phyloP scores from a whole-genome alignment of 2,329 filamentous ascomycete genomes.

The Botryosphaeria dothidea region DNA sequence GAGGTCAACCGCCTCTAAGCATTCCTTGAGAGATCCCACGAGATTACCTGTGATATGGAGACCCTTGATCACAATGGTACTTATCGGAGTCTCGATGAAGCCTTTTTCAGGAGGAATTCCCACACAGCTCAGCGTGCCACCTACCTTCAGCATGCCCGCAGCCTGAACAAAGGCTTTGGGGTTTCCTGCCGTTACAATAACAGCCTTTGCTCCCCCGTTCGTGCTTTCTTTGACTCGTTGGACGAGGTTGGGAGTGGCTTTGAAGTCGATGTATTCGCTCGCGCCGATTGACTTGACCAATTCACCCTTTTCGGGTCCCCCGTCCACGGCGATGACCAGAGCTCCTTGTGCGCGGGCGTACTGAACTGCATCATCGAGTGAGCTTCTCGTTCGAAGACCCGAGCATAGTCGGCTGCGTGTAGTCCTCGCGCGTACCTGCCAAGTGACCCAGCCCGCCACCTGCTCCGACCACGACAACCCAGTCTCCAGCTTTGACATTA shows the following conservation, averaged over 20 bases:
- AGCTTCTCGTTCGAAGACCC: too few species aligned
- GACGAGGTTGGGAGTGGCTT: conserved; percentile 32
- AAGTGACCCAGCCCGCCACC: conserved; percentile 50
- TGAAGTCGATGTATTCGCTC: conserved; percentile 44
- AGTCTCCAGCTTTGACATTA: conserved; percentile 41
- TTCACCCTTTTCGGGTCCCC: conserved; percentile 38
- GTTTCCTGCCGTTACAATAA: conserved; percentile 45
- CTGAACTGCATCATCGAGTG: conserved; percentile 39
- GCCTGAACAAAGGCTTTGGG: conserved; percentile 44
- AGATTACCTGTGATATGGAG: conserved; percentile 46
- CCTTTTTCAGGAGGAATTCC: conserved; percentile 43
- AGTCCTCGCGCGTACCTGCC: conserved; percentile 24
- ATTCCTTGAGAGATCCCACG: conserved; percentile 48
- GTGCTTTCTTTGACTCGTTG: conserved; percentile 40
- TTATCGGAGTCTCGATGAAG: conserved; percentile 43
- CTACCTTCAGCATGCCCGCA: conserved; percentile 46
- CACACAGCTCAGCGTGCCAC: conserved; percentile 46
- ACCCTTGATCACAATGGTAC: conserved; percentile 49
- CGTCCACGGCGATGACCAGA: conserved; percentile 45
- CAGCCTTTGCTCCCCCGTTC: conserved; percentile 42
- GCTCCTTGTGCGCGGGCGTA: conserved; percentile 46
- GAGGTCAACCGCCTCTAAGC: conserved; percentile 48
- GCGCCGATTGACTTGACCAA: conserved; percentile 43
- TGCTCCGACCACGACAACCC: conserved; percentile 48
- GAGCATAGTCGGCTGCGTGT: too few species aligned